Percentiles rank a stretch among this genome's conserved stretches.
These are phyloP conservation scores for Coriolopsis trogii DNA, from an alignment of 1,284 basidiomycete genomes.

Conservation along the genomic window DNA sequence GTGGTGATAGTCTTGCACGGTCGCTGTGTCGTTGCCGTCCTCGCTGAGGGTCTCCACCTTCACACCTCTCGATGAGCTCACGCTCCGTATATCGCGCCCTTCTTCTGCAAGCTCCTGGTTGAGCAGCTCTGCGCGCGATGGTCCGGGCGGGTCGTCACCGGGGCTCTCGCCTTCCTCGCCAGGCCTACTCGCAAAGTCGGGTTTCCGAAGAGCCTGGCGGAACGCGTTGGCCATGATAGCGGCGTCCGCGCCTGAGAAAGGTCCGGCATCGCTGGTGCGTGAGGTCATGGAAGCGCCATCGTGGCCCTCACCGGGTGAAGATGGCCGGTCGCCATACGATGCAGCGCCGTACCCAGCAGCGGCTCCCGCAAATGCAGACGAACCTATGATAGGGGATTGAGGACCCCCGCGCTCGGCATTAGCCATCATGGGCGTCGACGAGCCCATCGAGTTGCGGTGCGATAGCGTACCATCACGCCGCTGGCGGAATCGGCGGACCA, in stretches of 20 bases:
- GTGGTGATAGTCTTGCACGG: slow-evolving; percentile 50
- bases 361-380: slow-evolving; percentile 32
- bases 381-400: slow-evolving; percentile 52
- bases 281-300: slow-evolving; percentile 70
- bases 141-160: slow-evolving; percentile 33
- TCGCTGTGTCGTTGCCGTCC: slow-evolving; percentile 56
- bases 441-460: slow-evolving; percentile 74
- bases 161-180: slow-evolving; percentile 72
- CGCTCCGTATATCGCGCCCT: slow-evolving; percentile 79
- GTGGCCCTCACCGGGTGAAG: slow-evolving; percentile 56
- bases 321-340: slow-evolving; percentile 29
- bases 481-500: slow-evolving; percentile 66
- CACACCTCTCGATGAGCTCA: slow-evolving; percentile 75
- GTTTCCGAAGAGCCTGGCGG: slow-evolving; percentile 79
- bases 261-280: slow-evolving; percentile 60
- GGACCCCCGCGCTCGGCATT: slow-evolving; percentile 46
- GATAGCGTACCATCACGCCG: slow-evolving; percentile 49
- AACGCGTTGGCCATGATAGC: slow-evolving; percentile 90
- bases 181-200: slow-evolving; percentile 70
- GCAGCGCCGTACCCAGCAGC: slow-evolving; percentile 31
- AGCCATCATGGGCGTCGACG: slow-evolving; percentile 79
- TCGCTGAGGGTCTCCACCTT: slow-evolving; percentile 72
- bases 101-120: slow-evolving; percentile 79
- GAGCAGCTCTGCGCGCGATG: slow-evolving; percentile 46
- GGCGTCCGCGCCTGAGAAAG: slow-evolving; percentile 80